A percentile compares a stretch with the other conserved stretches of the same genome.
Evolutionary conservation across 495 filamentous ascomycete genomes (phyloP).

Genomic region (Trichocladium uniseriatum): DNA sequence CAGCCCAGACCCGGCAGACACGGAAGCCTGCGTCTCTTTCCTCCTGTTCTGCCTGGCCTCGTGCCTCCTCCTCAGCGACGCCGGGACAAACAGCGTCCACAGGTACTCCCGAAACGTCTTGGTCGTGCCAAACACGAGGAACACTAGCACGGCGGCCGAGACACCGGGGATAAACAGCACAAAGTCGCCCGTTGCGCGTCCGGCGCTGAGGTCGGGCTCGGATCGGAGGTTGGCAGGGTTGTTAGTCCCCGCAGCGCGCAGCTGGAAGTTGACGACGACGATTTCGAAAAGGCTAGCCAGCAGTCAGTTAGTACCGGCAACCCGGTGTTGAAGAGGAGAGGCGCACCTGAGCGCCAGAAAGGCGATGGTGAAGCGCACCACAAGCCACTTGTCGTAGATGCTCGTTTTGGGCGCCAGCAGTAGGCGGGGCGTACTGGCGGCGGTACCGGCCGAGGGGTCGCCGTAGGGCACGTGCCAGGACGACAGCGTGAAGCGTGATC

Average conservation of each 20-base stretch:
- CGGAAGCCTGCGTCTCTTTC: not conserved
- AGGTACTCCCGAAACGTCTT: constrained; percentile 26
- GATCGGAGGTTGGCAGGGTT: constrained; percentile 23
- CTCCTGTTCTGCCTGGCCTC: not conserved
- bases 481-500: constrained; percentile 30
- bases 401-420: constrained; percentile 6
- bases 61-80: constrained; percentile 1
- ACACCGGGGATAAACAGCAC: constrained; percentile 36
- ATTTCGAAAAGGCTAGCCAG: constrained; percentile 28
- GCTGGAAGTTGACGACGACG: constrained; percentile 33
- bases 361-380: constrained; percentile 38
- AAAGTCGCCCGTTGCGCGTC: constrained; percentile 32
- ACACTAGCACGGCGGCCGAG: constrained; percentile 29
- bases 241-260: constrained; percentile 31
- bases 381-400: constrained; percentile 42
- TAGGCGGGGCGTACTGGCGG: not conserved
- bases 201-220: constrained; percentile 26
- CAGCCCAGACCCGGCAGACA: not conserved
- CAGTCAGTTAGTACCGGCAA: not conserved
- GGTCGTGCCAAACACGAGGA: constrained; percentile 37
- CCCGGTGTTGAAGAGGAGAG: not conserved
- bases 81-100: constrained; percentile 9
- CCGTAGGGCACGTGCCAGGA: constrained; percentile 33
- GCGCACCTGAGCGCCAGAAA: constrained; percentile 35
- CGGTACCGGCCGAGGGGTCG: constrained; percentile 8